Evolutionary conservation across 2,329 filamentous ascomycete genomes (phyloP).

Genomic region (Colletotrichum sp.): DNA sequence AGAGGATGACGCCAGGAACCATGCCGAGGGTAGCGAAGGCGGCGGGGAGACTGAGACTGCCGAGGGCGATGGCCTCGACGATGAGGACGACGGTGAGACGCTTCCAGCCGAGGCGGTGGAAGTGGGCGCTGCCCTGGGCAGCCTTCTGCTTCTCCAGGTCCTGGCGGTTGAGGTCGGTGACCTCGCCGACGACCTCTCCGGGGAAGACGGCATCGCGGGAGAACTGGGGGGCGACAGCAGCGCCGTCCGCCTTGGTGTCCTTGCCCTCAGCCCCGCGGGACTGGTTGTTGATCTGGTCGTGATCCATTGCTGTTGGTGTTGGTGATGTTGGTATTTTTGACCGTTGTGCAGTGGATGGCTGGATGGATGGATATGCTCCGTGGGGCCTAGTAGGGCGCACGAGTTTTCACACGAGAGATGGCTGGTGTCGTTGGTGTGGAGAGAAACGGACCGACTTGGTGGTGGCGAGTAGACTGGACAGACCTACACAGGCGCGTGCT

Average conservation of each 20-base stretch:
- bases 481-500: neutral
- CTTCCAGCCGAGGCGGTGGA: constrained; percentile 62
- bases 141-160: constrained; percentile 54
- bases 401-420: neutral
- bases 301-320: constrained; percentile 8
- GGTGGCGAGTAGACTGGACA: neutral
- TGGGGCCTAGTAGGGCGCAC: neutral
- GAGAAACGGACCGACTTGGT: neutral
- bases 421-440: neutral
- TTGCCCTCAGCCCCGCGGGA: neutral
- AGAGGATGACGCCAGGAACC: constrained; percentile 44
- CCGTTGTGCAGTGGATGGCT: no score
- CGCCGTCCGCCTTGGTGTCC: constrained; percentile 17
- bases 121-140: constrained; percentile 50
- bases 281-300: constrained; percentile 16
- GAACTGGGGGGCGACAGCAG: constrained; percentile 16
- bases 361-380: neutral
- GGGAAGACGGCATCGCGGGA: constrained; percentile 21
- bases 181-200: constrained; percentile 32
- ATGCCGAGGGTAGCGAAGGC: constrained; percentile 61
- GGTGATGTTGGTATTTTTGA: neutral
- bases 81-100: constrained; percentile 60
- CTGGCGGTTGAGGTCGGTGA: constrained; percentile 29
- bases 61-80: constrained; percentile 62
- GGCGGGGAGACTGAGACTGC: constrained; percentile 53